A percentile compares a stretch with the other conserved stretches of the same genome.
These are phyloP conservation scores for Picea glauca DNA, from an alignment of 75 land plant species.

Conservation along the genomic window DNA sequence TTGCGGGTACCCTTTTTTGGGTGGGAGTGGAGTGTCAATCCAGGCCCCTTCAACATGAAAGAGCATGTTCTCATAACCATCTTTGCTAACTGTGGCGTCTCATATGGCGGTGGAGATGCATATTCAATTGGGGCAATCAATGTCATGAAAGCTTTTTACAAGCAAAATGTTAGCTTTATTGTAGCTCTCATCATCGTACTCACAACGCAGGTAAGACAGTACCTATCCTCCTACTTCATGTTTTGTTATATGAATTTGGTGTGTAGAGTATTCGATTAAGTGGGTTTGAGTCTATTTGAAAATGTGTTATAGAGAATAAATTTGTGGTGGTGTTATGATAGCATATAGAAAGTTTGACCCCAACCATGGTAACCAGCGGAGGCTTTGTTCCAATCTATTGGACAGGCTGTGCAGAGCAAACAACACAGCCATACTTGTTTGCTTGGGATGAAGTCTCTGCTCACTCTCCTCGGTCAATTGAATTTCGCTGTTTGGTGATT, in stretches of 20 bases:
- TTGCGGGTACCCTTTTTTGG: conserved; percentile 26
- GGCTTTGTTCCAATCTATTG: background rate
- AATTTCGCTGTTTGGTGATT: background rate
- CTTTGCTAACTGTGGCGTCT: conserved; percentile 66
- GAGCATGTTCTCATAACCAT: conserved; percentile 88
- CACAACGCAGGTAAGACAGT: conserved; percentile 57
- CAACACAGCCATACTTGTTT: background rate
- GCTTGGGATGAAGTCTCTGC: background rate
- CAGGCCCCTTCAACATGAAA: conserved; percentile 86
- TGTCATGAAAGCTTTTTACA: conserved; percentile 81
- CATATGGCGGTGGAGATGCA: conserved; percentile 61
- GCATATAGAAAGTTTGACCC: background rate
- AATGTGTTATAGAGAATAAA: background rate
- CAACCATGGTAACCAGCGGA: background rate
- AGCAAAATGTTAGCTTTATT: conserved; percentile 55
- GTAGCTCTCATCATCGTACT: conserved; percentile 57
- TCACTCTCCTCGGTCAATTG: background rate
- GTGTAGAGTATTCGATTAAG: no score
- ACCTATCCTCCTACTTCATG: background rate
- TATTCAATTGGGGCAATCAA: conserved; percentile 72
- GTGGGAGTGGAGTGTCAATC: conserved; percentile 60
- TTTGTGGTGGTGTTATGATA: background rate
- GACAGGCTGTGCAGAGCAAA: background rate
- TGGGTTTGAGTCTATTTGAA: background rate
- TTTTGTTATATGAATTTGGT: no score